These are phyloP conservation scores for Phialophora verrucosa DNA, from an alignment of 2,329 filamentous ascomycete genomes.

Conservation along the genomic window DNA sequence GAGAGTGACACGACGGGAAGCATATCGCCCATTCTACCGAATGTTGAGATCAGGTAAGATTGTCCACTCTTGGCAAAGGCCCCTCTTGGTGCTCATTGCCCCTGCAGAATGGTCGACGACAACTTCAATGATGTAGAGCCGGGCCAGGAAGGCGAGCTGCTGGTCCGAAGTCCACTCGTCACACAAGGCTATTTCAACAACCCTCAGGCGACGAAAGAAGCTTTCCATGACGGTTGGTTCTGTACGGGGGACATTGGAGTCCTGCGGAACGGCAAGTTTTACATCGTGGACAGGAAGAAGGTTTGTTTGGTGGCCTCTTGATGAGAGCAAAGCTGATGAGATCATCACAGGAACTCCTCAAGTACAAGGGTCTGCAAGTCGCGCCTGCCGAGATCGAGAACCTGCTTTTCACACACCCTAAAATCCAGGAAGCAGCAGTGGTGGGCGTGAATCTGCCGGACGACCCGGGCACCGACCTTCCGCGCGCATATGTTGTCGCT, in stretches of 20 bases:
- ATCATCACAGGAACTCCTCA: slow-evolving; percentile 46
- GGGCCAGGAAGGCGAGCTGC: slow-evolving; percentile 34
- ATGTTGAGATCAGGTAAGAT: slow-evolving; percentile 40
- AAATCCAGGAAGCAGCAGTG: slow-evolving; percentile 61
- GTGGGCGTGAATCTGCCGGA: slow-evolving; percentile 59
- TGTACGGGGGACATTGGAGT: slow-evolving; percentile 42
- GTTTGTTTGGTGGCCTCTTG: slow-evolving; percentile 31
- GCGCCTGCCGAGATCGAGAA: slow-evolving; percentile 66
- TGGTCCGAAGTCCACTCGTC: slow-evolving; percentile 34
- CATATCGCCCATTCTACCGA: slow-evolving; percentile 47
- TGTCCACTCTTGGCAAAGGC: background rate
- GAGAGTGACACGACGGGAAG: slow-evolving; percentile 55
- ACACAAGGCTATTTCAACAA: slow-evolving; percentile 45
- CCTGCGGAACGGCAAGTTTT: slow-evolving; percentile 69
- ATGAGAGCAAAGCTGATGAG: background rate
- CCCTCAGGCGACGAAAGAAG: slow-evolving; percentile 37
- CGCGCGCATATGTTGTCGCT: slow-evolving; percentile 63
- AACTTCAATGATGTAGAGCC: slow-evolving; percentile 33
- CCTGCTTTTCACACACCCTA: slow-evolving; percentile 49
- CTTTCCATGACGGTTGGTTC: slow-evolving; percentile 46
- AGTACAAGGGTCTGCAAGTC: slow-evolving; percentile 70
- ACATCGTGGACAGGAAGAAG: slow-evolving; percentile 78
- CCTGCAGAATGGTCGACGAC: slow-evolving; percentile 32
- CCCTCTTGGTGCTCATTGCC: slow-evolving; percentile 8
- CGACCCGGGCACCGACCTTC: slow-evolving; percentile 58